Evolutionary conservation across 2,329 filamentous ascomycete genomes (phyloP).

Genomic region (Fusarium oligoseptatum): DNA sequence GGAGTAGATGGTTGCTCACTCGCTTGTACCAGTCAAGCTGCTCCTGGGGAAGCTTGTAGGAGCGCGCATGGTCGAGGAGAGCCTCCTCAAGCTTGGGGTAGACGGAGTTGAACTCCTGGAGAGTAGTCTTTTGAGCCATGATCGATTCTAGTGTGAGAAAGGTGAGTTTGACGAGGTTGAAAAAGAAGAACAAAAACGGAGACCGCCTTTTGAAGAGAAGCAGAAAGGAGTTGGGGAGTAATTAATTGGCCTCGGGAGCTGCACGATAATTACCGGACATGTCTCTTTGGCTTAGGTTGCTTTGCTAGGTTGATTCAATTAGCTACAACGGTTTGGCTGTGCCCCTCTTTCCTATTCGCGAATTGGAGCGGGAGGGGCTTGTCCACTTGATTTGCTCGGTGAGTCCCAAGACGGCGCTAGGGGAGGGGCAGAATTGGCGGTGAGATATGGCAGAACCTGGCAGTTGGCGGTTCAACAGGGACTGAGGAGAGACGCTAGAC

Average conservation of each 20-base stretch:
- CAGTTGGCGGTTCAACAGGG: slow-evolving; percentile 8
- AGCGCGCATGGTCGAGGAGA: slow-evolving; percentile 80
- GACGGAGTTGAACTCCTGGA: slow-evolving; percentile 89
- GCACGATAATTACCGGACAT: slow-evolving; percentile 44
- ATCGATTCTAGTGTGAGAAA: slow-evolving; percentile 35
- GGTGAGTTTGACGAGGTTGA: neutral
- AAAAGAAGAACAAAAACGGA: neutral
- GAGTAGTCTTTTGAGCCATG: slow-evolving; percentile 79
- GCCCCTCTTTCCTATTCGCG: slow-evolving; percentile 46
- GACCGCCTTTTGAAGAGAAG: slow-evolving; percentile 25
- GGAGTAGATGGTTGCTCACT: slow-evolving; percentile 60
- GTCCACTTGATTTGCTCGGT: slow-evolving; percentile 39
- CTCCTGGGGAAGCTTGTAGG: slow-evolving; percentile 85
- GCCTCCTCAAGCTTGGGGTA: slow-evolving; percentile 89
- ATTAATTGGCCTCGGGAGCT: slow-evolving; percentile 24
- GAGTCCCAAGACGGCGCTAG: slow-evolving; percentile 38
- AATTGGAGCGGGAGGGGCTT: slow-evolving; percentile 15
- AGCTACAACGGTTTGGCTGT: slow-evolving; percentile 12
- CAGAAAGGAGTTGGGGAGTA: slow-evolving; percentile 19
- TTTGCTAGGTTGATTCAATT: slow-evolving; percentile 2
- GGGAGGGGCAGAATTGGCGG: slow-evolving; percentile 32
- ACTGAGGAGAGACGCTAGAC: slow-evolving; percentile 1
- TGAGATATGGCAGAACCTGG: slow-evolving; percentile 25
- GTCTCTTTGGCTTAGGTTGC: neutral
- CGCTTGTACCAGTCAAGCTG: slow-evolving; percentile 89